Conservation (phyloP, 176 grass and related monocot genomes). For the Eragrostis curvula region DNA sequence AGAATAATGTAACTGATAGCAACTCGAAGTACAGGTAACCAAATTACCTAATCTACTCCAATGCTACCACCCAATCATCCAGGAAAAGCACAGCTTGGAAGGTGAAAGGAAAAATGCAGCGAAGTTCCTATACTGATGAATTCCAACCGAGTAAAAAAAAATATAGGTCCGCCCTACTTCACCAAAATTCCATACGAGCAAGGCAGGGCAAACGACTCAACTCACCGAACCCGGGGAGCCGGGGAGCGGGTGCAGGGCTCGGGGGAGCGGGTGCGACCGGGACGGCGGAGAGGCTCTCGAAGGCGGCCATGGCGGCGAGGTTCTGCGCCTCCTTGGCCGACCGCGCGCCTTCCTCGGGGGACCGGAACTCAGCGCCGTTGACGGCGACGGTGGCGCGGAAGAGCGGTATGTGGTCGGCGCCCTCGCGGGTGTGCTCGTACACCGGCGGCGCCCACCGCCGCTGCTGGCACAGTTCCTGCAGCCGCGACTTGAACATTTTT, state of each 20-base stretch:
- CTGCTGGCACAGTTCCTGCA: constrained; percentile 78
- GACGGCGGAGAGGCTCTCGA: constrained; percentile 49
- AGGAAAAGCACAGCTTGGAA: background rate
- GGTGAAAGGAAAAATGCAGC: background rate
- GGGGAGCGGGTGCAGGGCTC: background rate
- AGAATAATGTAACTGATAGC: background rate
- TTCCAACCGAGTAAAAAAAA: background rate
- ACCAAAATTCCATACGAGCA: background rate
- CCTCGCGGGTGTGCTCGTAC: constrained; percentile 48
- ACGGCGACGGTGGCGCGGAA: constrained; percentile 67
- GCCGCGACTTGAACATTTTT: constrained; percentile 64
- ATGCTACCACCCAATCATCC: background rate
- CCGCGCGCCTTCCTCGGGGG: constrained; percentile 39
- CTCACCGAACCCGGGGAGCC: too few species aligned
- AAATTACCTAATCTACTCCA: background rate
- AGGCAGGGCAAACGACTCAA: background rate
- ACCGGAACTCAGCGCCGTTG: constrained; percentile 59
- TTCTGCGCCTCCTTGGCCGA: constrained; percentile 72
- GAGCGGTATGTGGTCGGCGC: constrained; percentile 38
- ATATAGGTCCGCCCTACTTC: background rate
- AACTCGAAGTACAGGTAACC: constrained; percentile 20
- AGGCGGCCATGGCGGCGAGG: constrained; percentile 68
- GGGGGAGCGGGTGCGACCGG: constrained; percentile 7
- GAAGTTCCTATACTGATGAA: background rate
- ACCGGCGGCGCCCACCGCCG: constrained; percentile 64